These are phyloP conservation scores for Colletotrichum navitas DNA, from an alignment of 2,329 filamentous ascomycete genomes.

Conservation along the genomic window DNA sequence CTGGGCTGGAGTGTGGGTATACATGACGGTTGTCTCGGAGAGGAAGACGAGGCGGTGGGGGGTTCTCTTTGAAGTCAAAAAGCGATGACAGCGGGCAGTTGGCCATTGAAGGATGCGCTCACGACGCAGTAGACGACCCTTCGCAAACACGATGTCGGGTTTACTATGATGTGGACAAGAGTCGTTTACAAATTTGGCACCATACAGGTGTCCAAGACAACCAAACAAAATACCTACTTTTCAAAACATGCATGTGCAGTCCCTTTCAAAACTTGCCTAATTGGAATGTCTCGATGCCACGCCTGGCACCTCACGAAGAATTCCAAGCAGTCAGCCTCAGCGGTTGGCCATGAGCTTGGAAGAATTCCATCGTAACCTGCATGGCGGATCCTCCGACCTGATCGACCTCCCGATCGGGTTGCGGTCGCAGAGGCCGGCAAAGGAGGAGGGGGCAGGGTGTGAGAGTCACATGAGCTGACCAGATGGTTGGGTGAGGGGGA, in stretches of 20 bases:
- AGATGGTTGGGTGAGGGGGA: not conserved
- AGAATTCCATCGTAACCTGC: not conserved
- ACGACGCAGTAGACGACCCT: not conserved
- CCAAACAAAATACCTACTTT: not conserved
- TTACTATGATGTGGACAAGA: not conserved
- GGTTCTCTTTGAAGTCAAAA: not conserved
- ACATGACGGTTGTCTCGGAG: slow-evolving; percentile 8
- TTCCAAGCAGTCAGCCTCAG: not conserved
- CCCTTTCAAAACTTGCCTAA: not conserved
- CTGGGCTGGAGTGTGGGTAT: not conserved
- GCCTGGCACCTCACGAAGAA: not conserved
- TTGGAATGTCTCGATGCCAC: not conserved
- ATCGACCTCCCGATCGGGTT: not conserved
- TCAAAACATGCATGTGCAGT: not conserved
- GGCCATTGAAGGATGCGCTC: not conserved
- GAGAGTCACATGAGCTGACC: not conserved
- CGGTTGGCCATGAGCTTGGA: not conserved
- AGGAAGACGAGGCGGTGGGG: not conserved
- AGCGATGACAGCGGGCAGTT: not conserved
- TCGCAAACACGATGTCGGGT: not conserved
- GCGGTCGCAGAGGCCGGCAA: not conserved
- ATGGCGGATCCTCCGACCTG: not conserved
- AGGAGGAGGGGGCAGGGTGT: not conserved
- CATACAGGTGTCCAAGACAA: not conserved
- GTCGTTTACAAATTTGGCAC: not conserved